Base-by-base conservation (phyloP, 75 land plant species). In the Selaginella tamariscina region DNA sequence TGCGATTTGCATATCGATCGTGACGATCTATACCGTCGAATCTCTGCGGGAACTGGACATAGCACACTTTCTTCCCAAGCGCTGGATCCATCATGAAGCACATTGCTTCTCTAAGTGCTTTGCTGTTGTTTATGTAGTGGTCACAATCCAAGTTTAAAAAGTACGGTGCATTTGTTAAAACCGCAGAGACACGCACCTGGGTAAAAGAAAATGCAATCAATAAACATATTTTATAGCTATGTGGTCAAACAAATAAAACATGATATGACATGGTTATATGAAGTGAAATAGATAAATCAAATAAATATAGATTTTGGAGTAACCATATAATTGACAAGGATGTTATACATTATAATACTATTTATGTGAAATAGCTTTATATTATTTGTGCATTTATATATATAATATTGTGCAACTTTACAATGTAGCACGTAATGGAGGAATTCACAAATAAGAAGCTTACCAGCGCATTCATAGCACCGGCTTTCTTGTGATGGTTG, bases 401-500 rank as follows among this genome's bases (percentile, higher is more conserved):
- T n/a, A n/a, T n/a, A n/a, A n/a, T n/a, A n/a, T n/a, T n/a, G n/a
- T n/a, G n/a, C n/a, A n/a, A n/a, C n/a, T n/a, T n/a, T n/a, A n/a
- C n/a, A n/a, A n/a, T n/a, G n/a, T n/a, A n/a, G n/a, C n/a, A n/a
- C n/a, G n/a, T 2, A 32, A 27, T 71, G 31, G n/a, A 28, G 11
- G 54, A 49, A 11, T n/a, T 65, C 20, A 31, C 1, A 66, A 26
- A 32, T 24, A 13, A 0, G 65, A 27, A 24, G 9, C 27, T 54
- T 65, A 85, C 91, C 60, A 88, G 77, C 31, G 91, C 81, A 81
- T 88, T 88, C 91, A 88, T 88, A 30, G 91, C 91, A 78, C 93
- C 93, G 32, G 89, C 93, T 67, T 88, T 86, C 81, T 88, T 88
- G 83, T 88, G 93, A 33, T 87, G 91, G 24, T 88, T 82, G 71